A percentile compares a stretch with the other conserved stretches of the same genome.
Conservation (phyloP, 306 rosid species). For the Malus domestica region DNA sequence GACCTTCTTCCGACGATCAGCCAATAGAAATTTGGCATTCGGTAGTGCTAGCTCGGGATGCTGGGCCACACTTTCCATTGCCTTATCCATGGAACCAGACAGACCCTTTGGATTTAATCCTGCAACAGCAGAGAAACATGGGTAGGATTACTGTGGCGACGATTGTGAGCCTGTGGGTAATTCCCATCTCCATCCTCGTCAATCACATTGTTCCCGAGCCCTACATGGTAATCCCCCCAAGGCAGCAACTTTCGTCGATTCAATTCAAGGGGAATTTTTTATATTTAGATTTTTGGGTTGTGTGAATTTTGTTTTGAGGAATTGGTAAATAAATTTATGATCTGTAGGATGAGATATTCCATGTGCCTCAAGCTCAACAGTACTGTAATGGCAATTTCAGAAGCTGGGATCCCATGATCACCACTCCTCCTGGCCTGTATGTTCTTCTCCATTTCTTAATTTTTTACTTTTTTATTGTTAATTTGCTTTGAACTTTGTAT, state of each 20-base stretch:
- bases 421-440: slow-evolving; percentile 97
- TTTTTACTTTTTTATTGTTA: background rate
- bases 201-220: slow-evolving; percentile 64
- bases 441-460: slow-evolving; percentile 17
- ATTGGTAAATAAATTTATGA: background rate
- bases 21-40: background rate
- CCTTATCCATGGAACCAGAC: background rate
- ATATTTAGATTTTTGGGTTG: background rate
- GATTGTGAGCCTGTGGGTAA: slow-evolving; percentile 71
- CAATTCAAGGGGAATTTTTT: background rate
- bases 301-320: background rate
- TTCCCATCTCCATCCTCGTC: slow-evolving; percentile 58
- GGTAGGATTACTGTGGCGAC: slow-evolving; percentile 56
- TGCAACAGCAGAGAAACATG: slow-evolving; percentile 29
- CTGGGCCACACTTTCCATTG: background rate
- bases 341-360: slow-evolving; percentile 95
- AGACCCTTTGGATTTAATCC: slow-evolving; percentile 1
- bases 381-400: slow-evolving; percentile 76
- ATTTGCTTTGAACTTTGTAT: background rate
- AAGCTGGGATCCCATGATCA: slow-evolving; percentile 97
- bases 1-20: background rate
- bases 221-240: slow-evolving; percentile 53
- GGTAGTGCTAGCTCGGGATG: background rate
- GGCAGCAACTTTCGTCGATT: background rate
- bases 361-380: slow-evolving; percentile 68